Evolutionary conservation across 129 eudicot species (phyloP).

Genomic region (Chrysanthemum seticuspe): DNA sequence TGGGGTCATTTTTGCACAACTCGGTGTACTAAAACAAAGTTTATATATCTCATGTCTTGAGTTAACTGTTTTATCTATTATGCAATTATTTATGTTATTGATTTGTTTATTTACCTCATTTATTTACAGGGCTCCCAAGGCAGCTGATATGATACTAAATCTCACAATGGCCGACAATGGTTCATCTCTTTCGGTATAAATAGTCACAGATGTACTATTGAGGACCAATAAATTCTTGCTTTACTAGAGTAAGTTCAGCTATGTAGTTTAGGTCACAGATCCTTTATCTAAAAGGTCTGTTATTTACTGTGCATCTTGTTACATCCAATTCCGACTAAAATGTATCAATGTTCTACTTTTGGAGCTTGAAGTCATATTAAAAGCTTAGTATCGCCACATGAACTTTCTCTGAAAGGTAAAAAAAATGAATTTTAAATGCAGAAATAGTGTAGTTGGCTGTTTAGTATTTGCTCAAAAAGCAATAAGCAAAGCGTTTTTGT

Average conservation of each 20-base stretch:
- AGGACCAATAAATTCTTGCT: not conserved
- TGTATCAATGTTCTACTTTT: not conserved
- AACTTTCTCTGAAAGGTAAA: too few relatives aligned
- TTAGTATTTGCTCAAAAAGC: not conserved
- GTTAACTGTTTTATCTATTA: not conserved
- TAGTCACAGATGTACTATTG: slow-evolving; percentile 1
- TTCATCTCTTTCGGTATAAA: slow-evolving; percentile 78
- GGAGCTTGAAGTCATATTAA: not conserved
- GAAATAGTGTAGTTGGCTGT: not conserved
- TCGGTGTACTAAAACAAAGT: not conserved
- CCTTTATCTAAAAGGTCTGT: slow-evolving; percentile 1
- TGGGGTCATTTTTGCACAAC: not conserved
- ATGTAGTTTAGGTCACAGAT: not conserved
- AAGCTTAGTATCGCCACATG: not conserved
- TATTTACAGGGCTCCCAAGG: slow-evolving; percentile 83
- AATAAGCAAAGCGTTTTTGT: rapidly evolving
- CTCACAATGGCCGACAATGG: slow-evolving; percentile 87
- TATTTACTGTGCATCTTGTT: not conserved
- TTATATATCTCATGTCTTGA: not conserved
- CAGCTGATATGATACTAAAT: slow-evolving; percentile 89
- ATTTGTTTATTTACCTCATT: not conserved
- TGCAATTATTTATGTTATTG: not conserved
- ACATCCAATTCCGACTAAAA: not conserved
- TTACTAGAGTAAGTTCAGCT: not conserved
- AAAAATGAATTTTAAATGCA: not conserved